These are phyloP conservation scores for Funneliformis mosseae DNA, from an alignment of 192 early-diverging fungal species.

Conservation along the genomic window DNA sequence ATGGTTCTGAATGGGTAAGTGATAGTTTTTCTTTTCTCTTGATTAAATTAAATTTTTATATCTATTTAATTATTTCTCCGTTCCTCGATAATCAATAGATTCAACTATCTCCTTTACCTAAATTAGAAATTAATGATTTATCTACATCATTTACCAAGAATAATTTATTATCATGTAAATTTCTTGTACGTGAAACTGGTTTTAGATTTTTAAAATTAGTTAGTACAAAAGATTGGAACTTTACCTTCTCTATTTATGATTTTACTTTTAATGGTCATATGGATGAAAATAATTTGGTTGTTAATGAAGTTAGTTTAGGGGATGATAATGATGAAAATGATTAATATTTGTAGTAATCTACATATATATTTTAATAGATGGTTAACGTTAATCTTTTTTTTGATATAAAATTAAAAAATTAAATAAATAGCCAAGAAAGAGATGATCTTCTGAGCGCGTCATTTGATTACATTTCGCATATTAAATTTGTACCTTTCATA, in stretches of 20 bases:
- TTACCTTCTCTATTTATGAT: constrained; percentile 41
- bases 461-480: too few relatives aligned
- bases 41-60: background rate
- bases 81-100: background rate
- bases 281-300: background rate
- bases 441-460: too few relatives aligned
- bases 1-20: constrained; percentile 47
- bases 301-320: background rate
- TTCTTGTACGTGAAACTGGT: constrained; percentile 39
- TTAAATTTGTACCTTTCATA: too few relatives aligned
- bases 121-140: background rate
- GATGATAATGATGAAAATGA: background rate
- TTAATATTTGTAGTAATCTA: background rate
- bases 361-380: too few relatives aligned
- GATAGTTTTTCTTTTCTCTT: background rate
- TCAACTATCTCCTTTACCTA: constrained; percentile 12
- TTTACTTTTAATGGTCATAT: constrained; percentile 43
- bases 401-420: too few relatives aligned
- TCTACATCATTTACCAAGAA: background rate
- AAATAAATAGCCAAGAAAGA: too few relatives aligned
- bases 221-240: constrained; percentile 37
- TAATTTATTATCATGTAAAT: constrained; percentile 8
- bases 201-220: constrained; percentile 47
- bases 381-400: too few relatives aligned
- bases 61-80: background rate